Evolutionary conservation across 352 stramenopile genomes (phyloP).

Genomic region (Phytophthora podocarpi): DNA sequence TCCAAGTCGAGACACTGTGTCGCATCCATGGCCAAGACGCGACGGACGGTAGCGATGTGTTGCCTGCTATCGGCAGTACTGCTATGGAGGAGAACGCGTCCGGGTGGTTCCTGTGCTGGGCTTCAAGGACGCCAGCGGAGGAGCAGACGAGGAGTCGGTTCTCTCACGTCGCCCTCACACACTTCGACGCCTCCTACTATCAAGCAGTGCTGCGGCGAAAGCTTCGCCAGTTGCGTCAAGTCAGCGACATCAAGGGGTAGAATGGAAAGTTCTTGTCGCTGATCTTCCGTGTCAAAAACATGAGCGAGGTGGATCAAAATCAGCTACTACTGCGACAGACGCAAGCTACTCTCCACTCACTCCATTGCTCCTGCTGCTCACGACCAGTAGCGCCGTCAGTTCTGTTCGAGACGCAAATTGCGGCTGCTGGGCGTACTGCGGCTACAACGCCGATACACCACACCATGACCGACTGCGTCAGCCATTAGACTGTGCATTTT

Average conservation of each 20-base stretch:
- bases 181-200: conserved; percentile 27
- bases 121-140: conserved; percentile 3
- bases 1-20: conserved; percentile 24
- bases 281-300: too few species aligned
- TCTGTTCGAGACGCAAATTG: too few species aligned
- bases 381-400: too few species aligned
- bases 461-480: too few species aligned
- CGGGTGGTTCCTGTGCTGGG: too few species aligned
- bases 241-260: background rate
- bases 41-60: background rate
- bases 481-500: too few species aligned
- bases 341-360: too few species aligned
- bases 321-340: conserved; percentile 8
- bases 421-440: too few species aligned
- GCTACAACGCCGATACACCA: too few species aligned
- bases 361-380: too few species aligned
- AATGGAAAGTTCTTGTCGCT: too few species aligned
- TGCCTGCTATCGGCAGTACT: conserved; percentile 6
- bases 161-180: conserved; percentile 2
- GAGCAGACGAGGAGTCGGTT: conserved; percentile 14
- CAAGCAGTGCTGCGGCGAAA: conserved; percentile 18
- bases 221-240: background rate
- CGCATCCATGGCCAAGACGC: conserved; percentile 13
- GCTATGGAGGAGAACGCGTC: conserved; percentile 17
- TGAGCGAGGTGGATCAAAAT: too few species aligned